phyloP scores from a whole-genome alignment of 1,284 basidiomycete species.

The Rhodotorula sp. region DNA sequence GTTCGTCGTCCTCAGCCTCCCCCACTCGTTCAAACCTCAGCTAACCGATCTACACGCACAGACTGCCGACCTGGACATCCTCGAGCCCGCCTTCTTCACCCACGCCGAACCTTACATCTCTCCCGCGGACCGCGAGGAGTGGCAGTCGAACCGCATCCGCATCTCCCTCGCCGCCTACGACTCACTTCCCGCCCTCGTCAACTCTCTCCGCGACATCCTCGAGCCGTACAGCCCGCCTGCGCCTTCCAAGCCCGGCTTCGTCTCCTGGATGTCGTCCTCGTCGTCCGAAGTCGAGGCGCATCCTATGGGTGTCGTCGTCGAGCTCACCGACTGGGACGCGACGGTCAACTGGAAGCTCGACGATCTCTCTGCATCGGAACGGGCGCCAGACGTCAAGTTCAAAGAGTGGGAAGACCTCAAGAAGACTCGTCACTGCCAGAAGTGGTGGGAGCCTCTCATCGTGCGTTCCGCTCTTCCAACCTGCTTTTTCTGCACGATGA shows the following conservation, averaged over 20 bases:
- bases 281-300: too few species aligned
- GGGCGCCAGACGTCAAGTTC: background rate
- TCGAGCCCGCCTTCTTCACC: conserved; percentile 6
- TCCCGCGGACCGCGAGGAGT: background rate
- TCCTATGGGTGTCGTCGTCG: background rate
- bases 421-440: background rate
- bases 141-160: background rate
- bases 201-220: background rate
- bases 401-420: background rate
- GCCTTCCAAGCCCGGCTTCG: too few species aligned
- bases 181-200: background rate
- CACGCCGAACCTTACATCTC: background rate
- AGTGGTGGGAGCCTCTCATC: background rate
- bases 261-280: too few species aligned
- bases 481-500: background rate
- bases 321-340: background rate
- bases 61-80: background rate
- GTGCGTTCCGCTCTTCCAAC: background rate
- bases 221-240: background rate
- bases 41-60: background rate
- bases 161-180: background rate
- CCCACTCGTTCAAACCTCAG: background rate
- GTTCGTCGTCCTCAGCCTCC: background rate
- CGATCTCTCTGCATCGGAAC: background rate
- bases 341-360: background rate